A percentile compares a stretch with the other conserved stretches of the same genome.
Evolutionary conservation across 495 filamentous ascomycete species (phyloP).

Genomic region (Acidomyces sp.): DNA sequence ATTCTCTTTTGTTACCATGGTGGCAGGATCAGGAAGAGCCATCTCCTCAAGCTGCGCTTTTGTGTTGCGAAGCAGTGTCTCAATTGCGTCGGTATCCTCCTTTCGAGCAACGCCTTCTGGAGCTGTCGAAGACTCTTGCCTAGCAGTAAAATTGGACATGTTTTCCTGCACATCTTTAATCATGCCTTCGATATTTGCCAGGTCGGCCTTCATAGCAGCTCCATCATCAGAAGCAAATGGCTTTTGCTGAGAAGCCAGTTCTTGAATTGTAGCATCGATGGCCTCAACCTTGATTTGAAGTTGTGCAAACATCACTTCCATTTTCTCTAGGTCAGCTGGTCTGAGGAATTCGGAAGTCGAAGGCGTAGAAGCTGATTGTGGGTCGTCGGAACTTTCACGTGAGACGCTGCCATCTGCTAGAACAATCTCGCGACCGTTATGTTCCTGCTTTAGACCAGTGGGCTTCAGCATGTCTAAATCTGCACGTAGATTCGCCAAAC

Average conservation of each 20-base stretch:
- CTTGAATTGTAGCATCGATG: constrained; percentile 46
- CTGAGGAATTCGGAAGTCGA: constrained; percentile 38
- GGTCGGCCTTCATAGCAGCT: constrained; percentile 41
- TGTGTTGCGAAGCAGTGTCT: constrained; percentile 71
- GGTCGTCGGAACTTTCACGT: constrained; percentile 6
- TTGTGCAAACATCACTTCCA: constrained; percentile 70
- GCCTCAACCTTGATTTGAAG: constrained; percentile 72
- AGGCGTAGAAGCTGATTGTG: too few relatives aligned
- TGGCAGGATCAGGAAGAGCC: constrained; percentile 45
- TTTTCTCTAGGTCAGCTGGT: constrained; percentile 62
- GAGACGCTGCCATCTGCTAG: constrained; percentile 26
- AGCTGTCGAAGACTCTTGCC: constrained; percentile 35
- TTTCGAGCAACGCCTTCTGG: constrained; percentile 48
- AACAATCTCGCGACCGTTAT: constrained; percentile 29
- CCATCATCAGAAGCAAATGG: constrained; percentile 2
- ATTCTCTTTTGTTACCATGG: constrained; percentile 59
- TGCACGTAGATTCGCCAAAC: constrained; percentile 53
- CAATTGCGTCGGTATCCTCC: constrained; percentile 78
- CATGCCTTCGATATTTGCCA: constrained; percentile 45
- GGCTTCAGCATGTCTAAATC: constrained; percentile 68
- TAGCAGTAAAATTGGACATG: constrained; percentile 34
- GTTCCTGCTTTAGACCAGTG: constrained; percentile 15
- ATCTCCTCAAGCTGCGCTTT: constrained; percentile 73
- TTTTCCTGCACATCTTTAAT: constrained; percentile 47
- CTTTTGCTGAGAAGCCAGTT: constrained; percentile 11